These are phyloP conservation scores for Fraxinus floribunda DNA, from an alignment of 305 asterid genomes.

Conservation along the genomic window DNA sequence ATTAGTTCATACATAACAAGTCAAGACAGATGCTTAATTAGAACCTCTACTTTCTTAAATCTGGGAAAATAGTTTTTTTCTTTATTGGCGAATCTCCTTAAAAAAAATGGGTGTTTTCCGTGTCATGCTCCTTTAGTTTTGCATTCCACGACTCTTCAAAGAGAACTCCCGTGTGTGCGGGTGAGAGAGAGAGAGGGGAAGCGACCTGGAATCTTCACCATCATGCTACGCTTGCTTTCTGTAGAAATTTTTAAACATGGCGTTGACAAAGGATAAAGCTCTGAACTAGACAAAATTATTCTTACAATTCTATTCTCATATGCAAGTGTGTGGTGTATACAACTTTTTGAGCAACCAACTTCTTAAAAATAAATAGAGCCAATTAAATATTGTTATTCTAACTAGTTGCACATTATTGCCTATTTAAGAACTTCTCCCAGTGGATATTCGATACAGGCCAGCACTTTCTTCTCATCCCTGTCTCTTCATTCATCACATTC, in stretches of 20 bases:
- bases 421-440: constrained; percentile 54
- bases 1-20: constrained; percentile 31
- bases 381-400: constrained; percentile 31
- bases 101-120: constrained; percentile 23
- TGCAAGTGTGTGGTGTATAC: constrained; percentile 34
- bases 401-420: constrained; percentile 50
- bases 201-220: constrained; percentile 54
- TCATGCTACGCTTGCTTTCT: constrained; percentile 51
- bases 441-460: constrained; percentile 50
- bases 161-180: constrained; percentile 2
- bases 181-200: constrained; percentile 35
- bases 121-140: constrained; percentile 30
- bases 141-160: constrained; percentile 25
- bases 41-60: constrained; percentile 26
- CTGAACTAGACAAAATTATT: constrained; percentile 43
- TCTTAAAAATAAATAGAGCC: constrained; percentile 30
- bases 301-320: constrained; percentile 38
- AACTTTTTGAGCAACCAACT: constrained; percentile 64
- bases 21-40: constrained; percentile 20
- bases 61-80: constrained; percentile 18
- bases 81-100: neutral
- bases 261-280: constrained; percentile 62
- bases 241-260: constrained; percentile 29
- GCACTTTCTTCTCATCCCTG: constrained; percentile 50
- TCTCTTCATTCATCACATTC: constrained; percentile 34